These are phyloP conservation scores for Leishmania aethiopica DNA, from an alignment of 208 protist genomes.

Conservation along the genomic window DNA sequence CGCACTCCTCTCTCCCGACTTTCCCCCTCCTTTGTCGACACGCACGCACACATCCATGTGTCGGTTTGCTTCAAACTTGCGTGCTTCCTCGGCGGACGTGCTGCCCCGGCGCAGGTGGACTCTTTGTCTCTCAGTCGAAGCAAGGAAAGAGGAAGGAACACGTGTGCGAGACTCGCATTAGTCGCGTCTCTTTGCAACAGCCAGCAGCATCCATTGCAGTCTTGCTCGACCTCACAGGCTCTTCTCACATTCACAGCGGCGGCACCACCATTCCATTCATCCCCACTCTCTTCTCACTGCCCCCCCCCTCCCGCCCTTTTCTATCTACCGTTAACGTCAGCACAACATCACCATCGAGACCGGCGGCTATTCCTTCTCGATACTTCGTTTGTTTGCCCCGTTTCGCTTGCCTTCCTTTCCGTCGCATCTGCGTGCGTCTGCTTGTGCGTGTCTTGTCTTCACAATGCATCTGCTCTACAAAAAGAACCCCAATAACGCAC, in stretches of 20 bases:
- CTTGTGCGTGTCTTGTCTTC: not conserved
- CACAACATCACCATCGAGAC: not conserved
- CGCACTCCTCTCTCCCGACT: not conserved
- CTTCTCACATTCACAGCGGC: not conserved
- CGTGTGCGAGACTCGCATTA: not conserved
- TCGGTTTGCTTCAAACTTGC: not conserved
- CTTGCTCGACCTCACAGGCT: not conserved
- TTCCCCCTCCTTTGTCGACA: not conserved
- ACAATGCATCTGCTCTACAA: conserved; percentile 49
- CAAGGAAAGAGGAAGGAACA: not conserved
- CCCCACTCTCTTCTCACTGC: too few species aligned
- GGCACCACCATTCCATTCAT: not conserved
- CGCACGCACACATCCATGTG: not conserved
- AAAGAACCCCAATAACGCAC: conserved; percentile 54
- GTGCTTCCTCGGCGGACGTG: not conserved
- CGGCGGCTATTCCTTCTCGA: not conserved
- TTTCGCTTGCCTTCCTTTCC: not conserved
- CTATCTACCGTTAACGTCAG: not conserved
- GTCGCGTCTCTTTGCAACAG: not conserved
- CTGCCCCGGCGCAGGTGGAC: not conserved
- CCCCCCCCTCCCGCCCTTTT: not conserved
- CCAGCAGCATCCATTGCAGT: not conserved
- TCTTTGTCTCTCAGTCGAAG: not conserved
- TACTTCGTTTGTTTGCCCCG: not conserved
- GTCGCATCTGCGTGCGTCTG: not conserved